These are phyloP conservation scores for Myxozyma udenii DNA, from an alignment of 805 yeast species.

Conservation along the genomic window DNA sequence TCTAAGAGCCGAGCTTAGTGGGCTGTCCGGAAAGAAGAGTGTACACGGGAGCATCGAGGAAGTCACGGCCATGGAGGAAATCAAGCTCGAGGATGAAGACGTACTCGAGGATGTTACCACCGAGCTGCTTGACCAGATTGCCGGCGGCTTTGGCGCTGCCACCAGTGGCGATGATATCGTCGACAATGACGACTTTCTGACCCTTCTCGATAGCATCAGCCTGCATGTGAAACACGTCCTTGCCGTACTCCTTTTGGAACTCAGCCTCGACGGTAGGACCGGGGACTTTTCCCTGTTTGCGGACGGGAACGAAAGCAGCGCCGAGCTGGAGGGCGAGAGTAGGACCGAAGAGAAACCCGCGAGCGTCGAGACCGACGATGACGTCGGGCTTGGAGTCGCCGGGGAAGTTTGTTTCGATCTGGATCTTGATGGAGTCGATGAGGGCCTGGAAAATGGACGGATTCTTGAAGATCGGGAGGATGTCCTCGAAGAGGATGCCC, in stretches of 20 bases:
- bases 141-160: slow-evolving; percentile 97
- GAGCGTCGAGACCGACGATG: slow-evolving; percentile 89
- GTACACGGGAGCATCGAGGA: slow-evolving; percentile 79
- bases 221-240: slow-evolving; percentile 85
- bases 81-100: slow-evolving; percentile 91
- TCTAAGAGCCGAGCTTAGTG: slow-evolving; percentile 14
- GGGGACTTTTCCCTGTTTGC: slow-evolving; percentile 94
- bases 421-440: slow-evolving; percentile 73
- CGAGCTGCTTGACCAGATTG: slow-evolving; percentile 63
- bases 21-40: slow-evolving; percentile 57
- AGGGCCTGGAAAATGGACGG: slow-evolving; percentile 80
- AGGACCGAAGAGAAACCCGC: slow-evolving; percentile 97
- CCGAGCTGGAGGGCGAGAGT: slow-evolving; percentile 83
- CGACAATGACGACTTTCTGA: slow-evolving; percentile 80
- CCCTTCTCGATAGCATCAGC: slow-evolving; percentile 73
- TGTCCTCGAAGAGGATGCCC: slow-evolving; percentile 94
- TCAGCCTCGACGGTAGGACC: slow-evolving; percentile 72
- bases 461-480: slow-evolving; percentile 84
- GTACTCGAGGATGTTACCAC: slow-evolving; percentile 74
- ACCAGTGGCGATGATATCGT: slow-evolving; percentile 94
- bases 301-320: slow-evolving; percentile 90
- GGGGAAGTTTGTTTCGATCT: slow-evolving; percentile 55
- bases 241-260: slow-evolving; percentile 89
- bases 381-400: slow-evolving; percentile 67
- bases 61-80: slow-evolving; percentile 90